Percentiles rank a stretch among this genome's conserved stretches.
Evolutionary conservation across 352 stramenopile genomes (phyloP).

Genomic region (Discostella stelligera): DNA sequence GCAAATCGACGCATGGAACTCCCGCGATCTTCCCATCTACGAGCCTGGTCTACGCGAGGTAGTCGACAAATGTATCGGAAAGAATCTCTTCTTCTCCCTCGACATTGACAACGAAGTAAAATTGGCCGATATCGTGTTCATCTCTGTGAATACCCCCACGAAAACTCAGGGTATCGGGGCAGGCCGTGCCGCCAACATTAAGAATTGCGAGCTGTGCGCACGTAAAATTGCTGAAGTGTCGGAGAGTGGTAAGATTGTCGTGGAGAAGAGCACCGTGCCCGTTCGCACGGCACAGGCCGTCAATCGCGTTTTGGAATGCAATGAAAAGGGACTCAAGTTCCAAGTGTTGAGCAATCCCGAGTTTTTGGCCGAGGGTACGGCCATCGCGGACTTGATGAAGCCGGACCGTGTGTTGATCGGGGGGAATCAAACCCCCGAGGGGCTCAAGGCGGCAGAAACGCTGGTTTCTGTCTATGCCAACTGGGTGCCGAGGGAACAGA

Average conservation of each 20-base stretch:
- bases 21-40: constrained; percentile 96
- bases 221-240: constrained; percentile 96
- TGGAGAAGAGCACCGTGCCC: constrained; percentile 99
- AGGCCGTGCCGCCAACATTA: constrained; percentile 96
- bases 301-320: constrained; percentile 91
- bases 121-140: constrained; percentile 98
- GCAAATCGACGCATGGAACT: constrained; percentile 99
- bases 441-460: constrained; percentile 78
- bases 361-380: constrained; percentile 99
- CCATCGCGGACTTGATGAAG: constrained; percentile 92
- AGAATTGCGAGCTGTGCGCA: constrained; percentile 98
- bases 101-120: constrained; percentile 96
- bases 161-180: constrained; percentile 96
- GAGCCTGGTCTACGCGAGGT: constrained; percentile 96
- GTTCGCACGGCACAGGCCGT: constrained; percentile 98
- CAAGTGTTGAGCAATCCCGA: constrained; percentile 99
- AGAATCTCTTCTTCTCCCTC: constrained; percentile 99
- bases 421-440: constrained; percentile 89
- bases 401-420: constrained; percentile 98
- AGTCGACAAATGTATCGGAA: constrained; percentile 88
- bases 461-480: constrained; percentile 96
- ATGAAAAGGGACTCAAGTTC: constrained; percentile 91
- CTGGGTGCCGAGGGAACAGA: constrained; percentile 93
- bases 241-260: constrained; percentile 95
- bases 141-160: constrained; percentile 98